Evolutionary conservation across 768 basidiomycete genomes (phyloP), one percentile per base, ranked within the genome.

Genomic region (Mycena kentingensis): DNA sequence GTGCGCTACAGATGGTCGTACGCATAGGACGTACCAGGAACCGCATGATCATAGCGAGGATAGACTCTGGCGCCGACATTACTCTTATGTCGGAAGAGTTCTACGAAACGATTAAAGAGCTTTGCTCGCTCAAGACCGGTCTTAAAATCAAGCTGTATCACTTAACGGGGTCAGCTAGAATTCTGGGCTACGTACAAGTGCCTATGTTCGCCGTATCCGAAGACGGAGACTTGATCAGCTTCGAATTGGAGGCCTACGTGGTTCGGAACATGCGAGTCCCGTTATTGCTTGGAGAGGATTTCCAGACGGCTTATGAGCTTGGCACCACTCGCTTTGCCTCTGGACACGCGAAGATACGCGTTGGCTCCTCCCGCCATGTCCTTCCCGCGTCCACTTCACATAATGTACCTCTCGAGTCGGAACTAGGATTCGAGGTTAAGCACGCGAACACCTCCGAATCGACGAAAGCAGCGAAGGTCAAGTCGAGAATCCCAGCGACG

Each of bases 201-300:
- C 43, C 41, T 4, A 21, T 65, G 5, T 57, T 34, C 43, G 21
- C 48, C 4, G 7, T 4, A 0, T n/a, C 49, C 0, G 35, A 24
- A n/a, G 41, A 49, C 2, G 56, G 57, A n/a, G 32, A 31, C 1
- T 34, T 42, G 11, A 16, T 64, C 18, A 18, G 27, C 13, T 54
- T 61, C 32, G 32, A 51, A 3, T 26, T 49, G 7, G 65, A 66
- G 34, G 53, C 59, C 1, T 65, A 64, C 37, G 61, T 65, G 0
- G 61, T 64, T 0, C 46, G 61, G 6, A 55, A 53, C 7, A 67
- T 67, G 65, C 41, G 46, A 0, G 63, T 63, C 0, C 59, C 61
- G 10, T 12, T 67, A 0, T 54, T 65, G 1, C 47, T 67, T n/a
- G n/a, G n/a, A n/a, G n/a, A n/a, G n/a, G n/a, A n/a, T n/a, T n/a